phyloP scores from a whole-genome alignment of 495 filamentous ascomycete genomes.

The Haplographium delicatum region DNA sequence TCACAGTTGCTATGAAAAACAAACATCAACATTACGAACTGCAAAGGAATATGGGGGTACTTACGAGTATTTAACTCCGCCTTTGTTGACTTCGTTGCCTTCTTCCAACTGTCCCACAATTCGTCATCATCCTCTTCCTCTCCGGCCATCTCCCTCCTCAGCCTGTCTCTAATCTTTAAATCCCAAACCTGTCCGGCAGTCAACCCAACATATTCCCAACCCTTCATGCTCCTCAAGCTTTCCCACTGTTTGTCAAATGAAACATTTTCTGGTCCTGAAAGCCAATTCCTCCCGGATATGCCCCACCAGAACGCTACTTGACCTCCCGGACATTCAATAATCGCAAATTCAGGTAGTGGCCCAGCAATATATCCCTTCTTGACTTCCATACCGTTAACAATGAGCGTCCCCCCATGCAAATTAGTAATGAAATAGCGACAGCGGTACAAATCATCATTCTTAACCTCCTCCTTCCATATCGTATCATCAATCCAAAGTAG shows the following conservation, averaged over 20 bases:
- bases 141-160: constrained; percentile 9
- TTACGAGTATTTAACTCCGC: not conserved
- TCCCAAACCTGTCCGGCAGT: constrained; percentile 22
- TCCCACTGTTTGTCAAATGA: constrained; percentile 2
- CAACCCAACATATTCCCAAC: constrained; percentile 11
- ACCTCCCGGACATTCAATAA: constrained; percentile 22
- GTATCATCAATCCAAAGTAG: constrained; percentile 11
- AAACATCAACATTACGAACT: not conserved
- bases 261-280: not conserved
- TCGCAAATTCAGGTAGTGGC: constrained; percentile 22
- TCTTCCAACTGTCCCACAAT: constrained; percentile 16
- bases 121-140: constrained; percentile 14
- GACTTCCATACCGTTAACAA: constrained; percentile 23
- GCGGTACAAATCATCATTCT: not conserved
- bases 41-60: not conserved
- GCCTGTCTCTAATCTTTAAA: constrained; percentile 14
- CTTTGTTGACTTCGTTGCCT: no score
- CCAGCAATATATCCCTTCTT: constrained; percentile 19
- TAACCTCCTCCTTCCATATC: constrained; percentile 15
- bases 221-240: constrained; percentile 6
- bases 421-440: constrained; percentile 23
- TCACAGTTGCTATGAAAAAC: not conserved
- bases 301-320: constrained; percentile 24
- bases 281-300: constrained; percentile 10
- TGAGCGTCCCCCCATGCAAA: constrained; percentile 12